These are phyloP conservation scores for Auricularia cornea DNA, from an alignment of 768 basidiomycete genomes.

Conservation along the genomic window DNA sequence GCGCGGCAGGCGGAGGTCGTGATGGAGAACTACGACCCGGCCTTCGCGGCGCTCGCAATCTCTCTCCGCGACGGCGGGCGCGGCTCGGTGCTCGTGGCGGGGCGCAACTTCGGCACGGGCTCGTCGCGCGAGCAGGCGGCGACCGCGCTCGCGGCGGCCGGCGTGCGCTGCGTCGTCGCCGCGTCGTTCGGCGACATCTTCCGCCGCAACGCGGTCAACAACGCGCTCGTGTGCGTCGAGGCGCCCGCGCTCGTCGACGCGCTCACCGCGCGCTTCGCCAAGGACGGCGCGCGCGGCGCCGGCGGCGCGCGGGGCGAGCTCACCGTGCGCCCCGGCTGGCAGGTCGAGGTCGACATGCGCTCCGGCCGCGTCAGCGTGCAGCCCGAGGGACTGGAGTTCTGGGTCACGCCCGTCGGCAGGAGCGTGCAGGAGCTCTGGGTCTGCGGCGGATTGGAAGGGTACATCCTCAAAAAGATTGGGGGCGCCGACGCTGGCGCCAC, in stretches of 20 bases:
- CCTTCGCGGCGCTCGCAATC: conserved; percentile 66
- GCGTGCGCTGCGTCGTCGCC: conserved; percentile 88
- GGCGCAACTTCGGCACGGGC: conserved; percentile 98
- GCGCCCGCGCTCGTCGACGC: conserved; percentile 83
- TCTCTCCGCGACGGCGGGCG: conserved; percentile 37
- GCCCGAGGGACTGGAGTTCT: conserved; percentile 43
- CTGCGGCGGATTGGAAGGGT: conserved; percentile 89
- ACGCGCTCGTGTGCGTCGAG: conserved; percentile 92
- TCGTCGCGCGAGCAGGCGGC: conserved; percentile 98
- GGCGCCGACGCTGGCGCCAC: background rate
- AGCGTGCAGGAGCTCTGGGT: conserved; percentile 99
- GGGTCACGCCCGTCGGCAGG: conserved; percentile 69
- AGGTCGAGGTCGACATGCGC: conserved; percentile 56
- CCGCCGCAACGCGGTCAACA: conserved; percentile 98
- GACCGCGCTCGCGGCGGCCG: conserved; percentile 90
- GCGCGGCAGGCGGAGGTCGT: conserved; percentile 90
- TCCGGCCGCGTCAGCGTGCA: conserved; percentile 60
- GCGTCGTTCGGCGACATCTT: conserved; percentile 99
- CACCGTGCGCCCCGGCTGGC: conserved; percentile 68
- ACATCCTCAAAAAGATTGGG: conserved; percentile 52
- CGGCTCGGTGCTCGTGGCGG: conserved; percentile 79
- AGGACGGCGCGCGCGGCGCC: conserved; percentile 62
- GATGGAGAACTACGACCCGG: conserved; percentile 98
- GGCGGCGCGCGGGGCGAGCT: conserved; percentile 73
- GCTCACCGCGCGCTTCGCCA: conserved; percentile 66